These are phyloP conservation scores for Xerocomus nothofagi DNA, from an alignment of 1,284 basidiomycete genomes.

Conservation along the genomic window DNA sequence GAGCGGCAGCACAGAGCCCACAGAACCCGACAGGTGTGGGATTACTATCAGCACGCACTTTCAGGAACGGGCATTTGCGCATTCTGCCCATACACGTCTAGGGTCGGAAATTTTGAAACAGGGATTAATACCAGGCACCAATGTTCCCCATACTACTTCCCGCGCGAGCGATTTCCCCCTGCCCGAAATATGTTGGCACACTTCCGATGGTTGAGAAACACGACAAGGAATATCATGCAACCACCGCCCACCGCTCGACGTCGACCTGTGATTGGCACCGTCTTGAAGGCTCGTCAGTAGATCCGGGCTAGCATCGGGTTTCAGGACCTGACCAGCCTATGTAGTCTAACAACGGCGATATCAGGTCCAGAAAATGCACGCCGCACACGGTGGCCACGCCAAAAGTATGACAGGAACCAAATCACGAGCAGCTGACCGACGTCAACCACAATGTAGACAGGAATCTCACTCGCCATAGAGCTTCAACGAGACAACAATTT, in stretches of 20 bases:
- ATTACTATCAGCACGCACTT: neutral
- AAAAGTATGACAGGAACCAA: neutral
- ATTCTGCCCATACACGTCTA: neutral
- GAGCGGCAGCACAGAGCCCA: too few species aligned
- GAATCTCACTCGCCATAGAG: neutral
- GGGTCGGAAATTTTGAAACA: neutral
- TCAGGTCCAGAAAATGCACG: neutral
- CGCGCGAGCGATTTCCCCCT: neutral
- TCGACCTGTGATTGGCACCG: neutral
- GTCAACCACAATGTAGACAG: neutral
- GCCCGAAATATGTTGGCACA: neutral
- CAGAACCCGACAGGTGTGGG: too few species aligned
- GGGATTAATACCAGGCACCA: neutral
- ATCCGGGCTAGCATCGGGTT: neutral
- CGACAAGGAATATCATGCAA: neutral
- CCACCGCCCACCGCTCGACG: neutral
- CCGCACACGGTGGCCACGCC: neutral
- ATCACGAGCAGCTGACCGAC: neutral
- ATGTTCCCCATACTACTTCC: neutral
- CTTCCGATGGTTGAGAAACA: neutral
- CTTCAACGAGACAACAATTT: neutral
- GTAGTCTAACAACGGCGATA: neutral
- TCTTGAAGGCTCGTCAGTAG: neutral
- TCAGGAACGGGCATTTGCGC: neutral
- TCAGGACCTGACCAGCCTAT: neutral